Conservation (phyloP, 1,284 basidiomycete species). For the Serendipita sp. region DNA sequence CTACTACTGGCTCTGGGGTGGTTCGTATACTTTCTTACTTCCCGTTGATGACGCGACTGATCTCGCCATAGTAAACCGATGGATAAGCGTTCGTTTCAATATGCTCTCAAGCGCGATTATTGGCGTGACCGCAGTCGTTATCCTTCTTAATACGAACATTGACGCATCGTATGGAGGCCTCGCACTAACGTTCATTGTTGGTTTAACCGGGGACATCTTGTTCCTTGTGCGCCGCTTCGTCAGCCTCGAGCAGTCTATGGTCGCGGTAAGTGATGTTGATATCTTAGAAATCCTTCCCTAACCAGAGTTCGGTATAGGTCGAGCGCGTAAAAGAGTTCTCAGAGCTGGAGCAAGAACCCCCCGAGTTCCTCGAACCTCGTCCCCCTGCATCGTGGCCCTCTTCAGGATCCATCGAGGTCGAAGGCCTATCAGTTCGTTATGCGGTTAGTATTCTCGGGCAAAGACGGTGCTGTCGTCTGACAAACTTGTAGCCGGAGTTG, state of each 20-base stretch:
- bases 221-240: constrained; percentile 50
- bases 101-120: constrained; percentile 60
- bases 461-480: not conserved
- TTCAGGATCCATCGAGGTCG: constrained; percentile 44
- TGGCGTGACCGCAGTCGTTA: constrained; percentile 54
- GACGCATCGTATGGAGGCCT: constrained; percentile 73
- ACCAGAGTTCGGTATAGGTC: constrained; percentile 34
- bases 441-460: constrained; percentile 40
- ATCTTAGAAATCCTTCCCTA: not conserved
- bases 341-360: constrained; percentile 59
- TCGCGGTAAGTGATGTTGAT: constrained; percentile 19
- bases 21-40: constrained; percentile 24
- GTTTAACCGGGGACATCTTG: constrained; percentile 58
- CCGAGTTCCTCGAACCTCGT: constrained; percentile 76
- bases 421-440: constrained; percentile 76
- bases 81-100: constrained; percentile 74
- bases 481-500: constrained; percentile 48
- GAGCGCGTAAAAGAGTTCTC: constrained; percentile 88
- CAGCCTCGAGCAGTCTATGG: constrained; percentile 84
- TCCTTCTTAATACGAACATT: constrained; percentile 55
- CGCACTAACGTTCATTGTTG: constrained; percentile 67
- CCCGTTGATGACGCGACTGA: not conserved
- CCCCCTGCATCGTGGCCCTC: constrained; percentile 74
- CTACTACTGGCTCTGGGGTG: constrained; percentile 82
- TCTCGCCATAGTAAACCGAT: constrained; percentile 47